Conservation (phyloP, 805 yeast species). For the Komagataella mondaviorum region DNA sequence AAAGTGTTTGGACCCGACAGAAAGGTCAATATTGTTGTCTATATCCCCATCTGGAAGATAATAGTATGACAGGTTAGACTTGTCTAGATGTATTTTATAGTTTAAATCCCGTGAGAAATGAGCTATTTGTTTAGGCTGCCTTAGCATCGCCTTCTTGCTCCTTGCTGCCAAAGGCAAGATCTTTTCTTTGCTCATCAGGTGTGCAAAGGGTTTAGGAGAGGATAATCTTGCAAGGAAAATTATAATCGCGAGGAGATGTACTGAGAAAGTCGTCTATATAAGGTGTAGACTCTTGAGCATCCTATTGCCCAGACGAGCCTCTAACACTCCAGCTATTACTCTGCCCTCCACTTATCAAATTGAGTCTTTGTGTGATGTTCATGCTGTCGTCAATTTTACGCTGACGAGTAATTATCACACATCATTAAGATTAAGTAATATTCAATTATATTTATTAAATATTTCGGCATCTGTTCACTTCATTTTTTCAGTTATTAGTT, state of each 20-base stretch:
- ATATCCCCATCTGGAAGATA: slow-evolving; percentile 67
- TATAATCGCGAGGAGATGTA: not conserved
- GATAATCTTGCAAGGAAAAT: not conserved
- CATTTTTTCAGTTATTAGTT: no score
- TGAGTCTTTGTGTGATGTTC: no score
- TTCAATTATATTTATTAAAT: no score
- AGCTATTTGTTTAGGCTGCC: slow-evolving; percentile 79
- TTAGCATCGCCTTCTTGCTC: slow-evolving; percentile 53
- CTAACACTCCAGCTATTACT: no score
- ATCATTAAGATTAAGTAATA: no score
- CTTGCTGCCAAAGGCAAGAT: slow-evolving; percentile 28
- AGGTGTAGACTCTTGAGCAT: no score
- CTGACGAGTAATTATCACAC: no score
- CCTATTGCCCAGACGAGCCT: no score
- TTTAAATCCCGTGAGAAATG: slow-evolving; percentile 50
- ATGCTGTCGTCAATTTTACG: no score
- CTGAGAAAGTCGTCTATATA: no score
- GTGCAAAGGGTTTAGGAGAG: not conserved
- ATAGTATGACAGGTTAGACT: slow-evolving; percentile 49
- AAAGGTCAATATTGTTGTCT: slow-evolving; percentile 45
- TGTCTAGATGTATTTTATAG: slow-evolving; percentile 37
- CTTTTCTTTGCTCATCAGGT: slow-evolving; percentile 3
- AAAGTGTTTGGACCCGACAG: slow-evolving; percentile 51
- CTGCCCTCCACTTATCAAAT: no score
- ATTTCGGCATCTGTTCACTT: no score